phyloP scores from a whole-genome alignment of 2,329 filamentous ascomycete genomes.

The Cadophora sp. region DNA sequence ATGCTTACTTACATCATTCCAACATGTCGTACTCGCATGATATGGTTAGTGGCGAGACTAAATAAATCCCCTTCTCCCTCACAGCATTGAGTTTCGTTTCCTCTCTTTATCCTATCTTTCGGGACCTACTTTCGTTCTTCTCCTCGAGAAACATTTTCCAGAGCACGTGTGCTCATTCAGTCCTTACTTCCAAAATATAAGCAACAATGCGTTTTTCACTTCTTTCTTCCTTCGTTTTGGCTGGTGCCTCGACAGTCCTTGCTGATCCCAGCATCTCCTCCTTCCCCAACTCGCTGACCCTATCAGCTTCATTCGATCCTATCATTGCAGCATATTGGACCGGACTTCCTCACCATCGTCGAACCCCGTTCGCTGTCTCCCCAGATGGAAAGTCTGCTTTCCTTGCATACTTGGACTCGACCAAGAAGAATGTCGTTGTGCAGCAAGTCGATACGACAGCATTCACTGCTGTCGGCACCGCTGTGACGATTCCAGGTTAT shows the following conservation, averaged over 20 bases:
- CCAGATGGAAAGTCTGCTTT: conserved; percentile 65
- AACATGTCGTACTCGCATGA: neutral
- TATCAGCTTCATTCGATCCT: conserved; percentile 61
- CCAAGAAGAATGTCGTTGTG: conserved; percentile 61
- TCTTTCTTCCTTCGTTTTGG: conserved; percentile 36
- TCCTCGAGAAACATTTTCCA: neutral
- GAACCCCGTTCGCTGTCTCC: conserved; percentile 67
- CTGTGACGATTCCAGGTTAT: conserved; percentile 59
- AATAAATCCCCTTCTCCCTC: neutral
- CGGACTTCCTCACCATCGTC: conserved; percentile 63
- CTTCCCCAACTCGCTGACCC: conserved; percentile 52
- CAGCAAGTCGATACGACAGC: conserved; percentile 61
- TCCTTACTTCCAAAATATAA: conserved; percentile 28
- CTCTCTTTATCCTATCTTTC: neutral
- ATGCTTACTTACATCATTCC: conserved; percentile 3
- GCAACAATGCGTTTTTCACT: conserved; percentile 34
- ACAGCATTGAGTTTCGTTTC: neutral
- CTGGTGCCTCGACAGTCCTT: conserved; percentile 29
- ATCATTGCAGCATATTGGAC: conserved; percentile 68
- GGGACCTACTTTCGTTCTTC: conserved; percentile 6
- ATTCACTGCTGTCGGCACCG: conserved; percentile 58
- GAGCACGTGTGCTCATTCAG: conserved; percentile 29
- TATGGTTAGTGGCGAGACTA: neutral
- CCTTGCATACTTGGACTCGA: conserved; percentile 64
- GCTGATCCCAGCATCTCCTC: conserved; percentile 34